Percentiles rank a stretch among this genome's conserved stretches.
phyloP scores from a whole-genome alignment of 169 alveolate genomes.

The Eimeria praecox region DNA sequence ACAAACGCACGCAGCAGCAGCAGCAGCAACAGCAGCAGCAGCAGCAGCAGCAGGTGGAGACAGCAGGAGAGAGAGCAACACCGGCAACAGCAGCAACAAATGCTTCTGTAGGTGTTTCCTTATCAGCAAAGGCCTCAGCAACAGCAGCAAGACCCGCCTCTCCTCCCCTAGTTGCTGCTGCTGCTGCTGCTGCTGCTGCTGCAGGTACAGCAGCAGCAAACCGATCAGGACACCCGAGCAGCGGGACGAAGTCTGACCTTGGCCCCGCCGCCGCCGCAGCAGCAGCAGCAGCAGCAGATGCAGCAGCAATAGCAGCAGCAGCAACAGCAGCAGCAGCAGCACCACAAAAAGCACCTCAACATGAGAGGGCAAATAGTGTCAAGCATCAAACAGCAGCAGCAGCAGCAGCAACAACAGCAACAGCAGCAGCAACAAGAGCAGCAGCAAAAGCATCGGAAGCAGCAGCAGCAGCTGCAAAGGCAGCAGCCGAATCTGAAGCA shows the following conservation, averaged over 20 bases:
- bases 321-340: no score
- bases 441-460: not conserved
- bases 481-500: no score
- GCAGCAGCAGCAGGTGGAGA: not conserved
- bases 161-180: not conserved
- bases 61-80: not conserved
- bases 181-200: not conserved
- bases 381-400: not conserved
- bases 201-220: not conserved
- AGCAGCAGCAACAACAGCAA: not conserved
- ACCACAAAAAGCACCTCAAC: not conserved
- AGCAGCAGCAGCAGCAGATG: conserved; percentile 2
- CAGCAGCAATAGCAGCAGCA: not conserved
- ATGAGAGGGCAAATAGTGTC: no score
- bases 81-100: not conserved
- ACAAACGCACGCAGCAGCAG: not conserved
- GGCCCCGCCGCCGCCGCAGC: no score
- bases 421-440: not conserved
- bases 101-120: not conserved
- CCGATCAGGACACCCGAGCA: not conserved
- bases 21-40: not conserved
- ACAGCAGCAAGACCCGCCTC: not conserved
- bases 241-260: not conserved
- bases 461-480: not conserved
- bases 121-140: not conserved